These are phyloP conservation scores for Onygenales sp. DNA, from an alignment of 2,329 filamentous ascomycete species.

Conservation along the genomic window DNA sequence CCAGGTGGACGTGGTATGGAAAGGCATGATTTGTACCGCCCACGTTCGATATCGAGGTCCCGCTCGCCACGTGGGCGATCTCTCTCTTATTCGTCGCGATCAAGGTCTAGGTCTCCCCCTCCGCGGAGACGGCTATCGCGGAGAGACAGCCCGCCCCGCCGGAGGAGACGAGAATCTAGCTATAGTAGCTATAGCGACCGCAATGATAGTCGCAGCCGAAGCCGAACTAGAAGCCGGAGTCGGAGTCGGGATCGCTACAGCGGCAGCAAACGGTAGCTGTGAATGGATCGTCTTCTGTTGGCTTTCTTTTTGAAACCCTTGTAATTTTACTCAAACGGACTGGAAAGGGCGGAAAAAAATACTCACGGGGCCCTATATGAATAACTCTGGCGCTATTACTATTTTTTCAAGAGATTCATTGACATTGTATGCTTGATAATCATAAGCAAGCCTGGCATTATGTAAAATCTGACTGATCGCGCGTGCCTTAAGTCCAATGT, in stretches of 20 bases:
- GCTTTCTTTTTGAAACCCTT: background rate
- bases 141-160: slow-evolving; percentile 26
- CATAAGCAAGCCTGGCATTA: too few species aligned
- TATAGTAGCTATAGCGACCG: slow-evolving; percentile 47
- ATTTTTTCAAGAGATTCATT: background rate
- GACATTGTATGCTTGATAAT: too few species aligned
- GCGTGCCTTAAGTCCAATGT: background rate
- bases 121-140: slow-evolving; percentile 27
- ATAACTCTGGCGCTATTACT: background rate
- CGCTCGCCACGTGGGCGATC: slow-evolving; percentile 25
- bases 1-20: slow-evolving; percentile 35
- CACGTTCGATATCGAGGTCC: slow-evolving; percentile 47
- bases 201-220: slow-evolving; percentile 40
- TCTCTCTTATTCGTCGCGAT: slow-evolving; percentile 27
- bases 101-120: slow-evolving; percentile 34
- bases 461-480: too few species aligned
- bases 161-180: slow-evolving; percentile 49
- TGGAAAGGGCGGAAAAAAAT: background rate
- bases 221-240: slow-evolving; percentile 48
- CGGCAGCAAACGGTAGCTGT: slow-evolving; percentile 13
- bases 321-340: background rate
- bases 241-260: slow-evolving; percentile 26
- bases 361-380: background rate
- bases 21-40: slow-evolving; percentile 48
- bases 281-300: background rate